phyloP scores from a whole-genome alignment of 2,329 filamentous ascomycete genomes.

The Alternaria gansuensis region DNA sequence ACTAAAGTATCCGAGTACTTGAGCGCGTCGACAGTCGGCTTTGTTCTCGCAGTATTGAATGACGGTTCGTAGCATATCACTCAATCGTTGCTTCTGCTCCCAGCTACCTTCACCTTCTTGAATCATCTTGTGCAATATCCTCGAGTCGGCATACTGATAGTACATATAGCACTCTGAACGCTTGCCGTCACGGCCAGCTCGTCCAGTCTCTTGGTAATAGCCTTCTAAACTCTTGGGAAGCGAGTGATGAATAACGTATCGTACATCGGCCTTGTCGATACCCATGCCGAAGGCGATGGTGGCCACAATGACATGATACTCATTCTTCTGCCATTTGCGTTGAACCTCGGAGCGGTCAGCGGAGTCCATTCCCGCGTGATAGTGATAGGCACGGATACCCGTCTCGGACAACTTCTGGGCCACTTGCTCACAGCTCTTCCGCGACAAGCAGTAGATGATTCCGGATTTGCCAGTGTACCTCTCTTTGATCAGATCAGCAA shows the following conservation, averaged over 20 bases:
- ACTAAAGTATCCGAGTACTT: conserved; percentile 93
- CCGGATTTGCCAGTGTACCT: conserved; percentile 78
- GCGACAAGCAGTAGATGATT: conserved; percentile 91
- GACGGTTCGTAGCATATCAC: conserved; percentile 84
- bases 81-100: conserved; percentile 84
- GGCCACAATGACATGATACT: conserved; percentile 88
- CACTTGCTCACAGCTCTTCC: conserved; percentile 81
- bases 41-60: conserved; percentile 89
- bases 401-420: conserved; percentile 72
- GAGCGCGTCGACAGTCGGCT: conserved; percentile 84
- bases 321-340: conserved; percentile 80
- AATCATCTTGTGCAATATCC: conserved; percentile 80
- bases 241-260: conserved; percentile 93
- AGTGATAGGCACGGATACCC: conserved; percentile 79
- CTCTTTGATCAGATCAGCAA: conserved; percentile 72
- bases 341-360: conserved; percentile 76
- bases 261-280: conserved; percentile 97
- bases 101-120: conserved; percentile 76
- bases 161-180: conserved; percentile 89
- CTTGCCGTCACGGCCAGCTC: conserved; percentile 90
- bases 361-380: conserved; percentile 80
- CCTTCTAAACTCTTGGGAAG: conserved; percentile 95
- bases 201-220: conserved; percentile 97
- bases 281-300: conserved; percentile 99
- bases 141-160: conserved; percentile 82